These are phyloP conservation scores for Plasmodium ovale DNA, from an alignment of 169 alveolate genomes.

Conservation along the genomic window DNA sequence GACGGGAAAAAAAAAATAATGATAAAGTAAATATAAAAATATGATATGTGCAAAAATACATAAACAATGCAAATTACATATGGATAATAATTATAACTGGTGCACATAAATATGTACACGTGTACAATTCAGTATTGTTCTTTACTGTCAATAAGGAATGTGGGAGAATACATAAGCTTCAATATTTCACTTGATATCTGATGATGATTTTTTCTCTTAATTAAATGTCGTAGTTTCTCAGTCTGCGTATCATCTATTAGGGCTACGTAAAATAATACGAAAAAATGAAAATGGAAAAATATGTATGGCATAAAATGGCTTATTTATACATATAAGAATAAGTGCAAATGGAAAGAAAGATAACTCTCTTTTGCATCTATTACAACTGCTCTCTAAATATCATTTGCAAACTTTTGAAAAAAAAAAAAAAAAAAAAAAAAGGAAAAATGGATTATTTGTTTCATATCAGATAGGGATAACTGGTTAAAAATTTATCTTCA, in stretches of 20 bases:
- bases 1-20: not conserved
- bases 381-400: too few relatives aligned
- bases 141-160: constrained; percentile 15
- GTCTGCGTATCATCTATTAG: constrained; percentile 20
- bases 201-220: constrained; percentile 42
- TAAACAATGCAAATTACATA: too few relatives aligned
- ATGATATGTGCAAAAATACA: too few relatives aligned
- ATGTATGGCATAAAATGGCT: not conserved
- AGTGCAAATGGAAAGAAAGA: not conserved
- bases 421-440: too few relatives aligned
- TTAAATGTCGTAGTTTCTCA: constrained; percentile 10
- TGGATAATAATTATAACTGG: too few relatives aligned
- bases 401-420: too few relatives aligned
- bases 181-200: constrained; percentile 40
- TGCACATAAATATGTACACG: too few relatives aligned
- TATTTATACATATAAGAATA: not conserved
- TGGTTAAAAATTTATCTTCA: constrained; percentile 71
- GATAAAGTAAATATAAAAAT: not conserved
- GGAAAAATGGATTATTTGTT: not conserved
- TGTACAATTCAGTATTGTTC: too few relatives aligned
- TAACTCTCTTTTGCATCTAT: not conserved
- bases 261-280: constrained; percentile 7
- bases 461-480: constrained; percentile 75
- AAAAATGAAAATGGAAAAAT: not conserved
- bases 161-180: constrained; percentile 41